phyloP scores from a whole-genome alignment of 2,329 filamentous ascomycete genomes.

The Exophiala aquamarina region DNA sequence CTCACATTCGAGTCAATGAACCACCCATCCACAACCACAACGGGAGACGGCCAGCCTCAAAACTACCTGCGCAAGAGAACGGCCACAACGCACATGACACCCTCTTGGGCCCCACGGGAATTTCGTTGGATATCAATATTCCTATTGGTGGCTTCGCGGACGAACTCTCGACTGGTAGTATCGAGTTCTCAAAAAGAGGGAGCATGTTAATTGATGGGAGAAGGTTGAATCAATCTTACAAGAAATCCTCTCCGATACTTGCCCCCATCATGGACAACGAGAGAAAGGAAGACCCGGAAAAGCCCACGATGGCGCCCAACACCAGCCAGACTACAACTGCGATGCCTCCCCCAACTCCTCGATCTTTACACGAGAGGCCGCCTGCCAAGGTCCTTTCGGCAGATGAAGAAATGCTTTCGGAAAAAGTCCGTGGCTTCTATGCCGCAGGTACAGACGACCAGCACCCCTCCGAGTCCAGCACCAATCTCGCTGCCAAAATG shows the following conservation, averaged over 20 bases:
- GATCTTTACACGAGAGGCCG: constrained; percentile 36
- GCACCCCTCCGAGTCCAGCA: constrained; percentile 40
- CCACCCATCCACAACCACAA: constrained; percentile 1
- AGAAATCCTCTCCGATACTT: constrained; percentile 18
- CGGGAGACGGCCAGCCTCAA: constrained; percentile 19
- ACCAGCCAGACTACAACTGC: constrained; percentile 21
- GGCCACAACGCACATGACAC: constrained; percentile 6
- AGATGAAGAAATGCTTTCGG: constrained; percentile 63
- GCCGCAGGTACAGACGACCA: constrained; percentile 60
- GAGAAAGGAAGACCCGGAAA: constrained; percentile 17
- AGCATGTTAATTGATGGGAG: constrained; percentile 59
- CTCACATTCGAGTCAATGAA: constrained; percentile 22
- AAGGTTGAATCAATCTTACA: constrained; percentile 41
- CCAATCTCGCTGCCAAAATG: constrained; percentile 37
- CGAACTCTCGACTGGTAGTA: constrained; percentile 50
- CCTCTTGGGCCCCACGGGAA: constrained; percentile 41
- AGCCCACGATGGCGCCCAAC: constrained; percentile 21
- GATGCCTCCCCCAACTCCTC: constrained; percentile 28
- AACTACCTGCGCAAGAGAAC: constrained; percentile 3
- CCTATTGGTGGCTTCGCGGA: constrained; percentile 52
- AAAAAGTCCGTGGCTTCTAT: constrained; percentile 65
- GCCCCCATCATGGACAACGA: constrained; percentile 23
- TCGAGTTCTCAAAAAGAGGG: constrained; percentile 61
- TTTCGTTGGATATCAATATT: constrained; percentile 52
- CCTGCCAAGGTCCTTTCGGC: constrained; percentile 57